Percentiles rank a stretch among this genome's conserved stretches.
Evolutionary conservation across 2,329 filamentous ascomycete genomes (phyloP).

Genomic region (Aspergillus sp.): DNA sequence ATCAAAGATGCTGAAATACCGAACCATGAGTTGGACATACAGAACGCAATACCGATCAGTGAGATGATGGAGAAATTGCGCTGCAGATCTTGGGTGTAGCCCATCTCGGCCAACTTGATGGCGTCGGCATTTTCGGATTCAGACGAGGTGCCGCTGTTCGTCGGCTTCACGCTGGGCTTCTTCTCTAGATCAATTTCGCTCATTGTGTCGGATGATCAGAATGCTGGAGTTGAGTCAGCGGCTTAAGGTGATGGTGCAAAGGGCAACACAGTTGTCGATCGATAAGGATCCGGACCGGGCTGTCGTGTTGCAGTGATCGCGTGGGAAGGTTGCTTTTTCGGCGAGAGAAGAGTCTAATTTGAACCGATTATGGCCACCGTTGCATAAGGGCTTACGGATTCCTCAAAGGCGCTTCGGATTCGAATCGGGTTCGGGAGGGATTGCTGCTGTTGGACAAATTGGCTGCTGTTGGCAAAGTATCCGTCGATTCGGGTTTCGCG

Average conservation of each 20-base stretch:
- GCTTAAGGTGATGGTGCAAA: slow-evolving; percentile 10
- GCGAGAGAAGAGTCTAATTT: slow-evolving; percentile 1
- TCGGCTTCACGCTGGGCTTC: slow-evolving; percentile 17
- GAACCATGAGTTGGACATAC: slow-evolving; percentile 54
- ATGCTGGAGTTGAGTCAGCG: background rate
- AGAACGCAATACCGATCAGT: slow-evolving; percentile 52
- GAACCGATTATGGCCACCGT: slow-evolving; percentile 7
- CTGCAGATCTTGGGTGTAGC: slow-evolving; percentile 46
- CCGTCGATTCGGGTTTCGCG: background rate
- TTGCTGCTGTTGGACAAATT: slow-evolving; percentile 12
- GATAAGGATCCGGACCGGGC: background rate
- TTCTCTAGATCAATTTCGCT: slow-evolving; percentile 20
- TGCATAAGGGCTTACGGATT: slow-evolving; percentile 13
- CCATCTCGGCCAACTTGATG: slow-evolving; percentile 48
- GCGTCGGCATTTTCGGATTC: slow-evolving; percentile 35
- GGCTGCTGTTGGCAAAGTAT: slow-evolving; percentile 11
- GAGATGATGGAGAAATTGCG: slow-evolving; percentile 52
- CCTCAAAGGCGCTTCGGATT: slow-evolving; percentile 3
- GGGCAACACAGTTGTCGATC: slow-evolving; percentile 9
- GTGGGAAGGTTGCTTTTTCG: slow-evolving; percentile 3
- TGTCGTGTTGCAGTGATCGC: slow-evolving; percentile 13
- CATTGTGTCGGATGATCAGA: slow-evolving; percentile 13
- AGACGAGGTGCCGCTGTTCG: slow-evolving; percentile 12
- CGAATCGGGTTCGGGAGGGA: background rate
- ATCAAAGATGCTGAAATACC: slow-evolving; percentile 51